Percentiles rank a stretch among this genome's conserved stretches.
These are phyloP conservation scores for Fusarium buharicum DNA, from an alignment of 2,329 filamentous ascomycete species.

Conservation along the genomic window DNA sequence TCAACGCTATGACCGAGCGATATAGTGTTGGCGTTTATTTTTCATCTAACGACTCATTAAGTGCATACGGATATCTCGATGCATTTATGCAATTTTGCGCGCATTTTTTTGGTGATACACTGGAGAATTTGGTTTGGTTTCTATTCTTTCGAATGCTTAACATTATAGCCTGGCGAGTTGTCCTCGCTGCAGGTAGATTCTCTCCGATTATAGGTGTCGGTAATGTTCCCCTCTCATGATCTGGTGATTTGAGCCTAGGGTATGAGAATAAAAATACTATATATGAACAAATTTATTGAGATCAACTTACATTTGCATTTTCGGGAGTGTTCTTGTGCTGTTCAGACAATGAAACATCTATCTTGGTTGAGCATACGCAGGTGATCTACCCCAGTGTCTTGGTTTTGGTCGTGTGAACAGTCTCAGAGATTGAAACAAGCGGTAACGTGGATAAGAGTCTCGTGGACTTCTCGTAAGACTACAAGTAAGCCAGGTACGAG, in stretches of 20 bases:
- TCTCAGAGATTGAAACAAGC: not conserved
- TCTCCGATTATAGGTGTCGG: constrained; percentile 24
- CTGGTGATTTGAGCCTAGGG: not conserved
- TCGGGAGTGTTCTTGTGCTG: no score
- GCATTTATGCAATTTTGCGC: constrained; percentile 16
- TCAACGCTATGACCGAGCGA: constrained; percentile 24
- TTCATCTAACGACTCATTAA: constrained; percentile 20
- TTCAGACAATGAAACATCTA: not conserved
- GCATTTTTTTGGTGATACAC: constrained; percentile 33
- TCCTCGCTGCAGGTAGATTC: constrained; percentile 20
- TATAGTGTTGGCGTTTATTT: constrained; percentile 29
- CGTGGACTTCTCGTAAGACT: not conserved
- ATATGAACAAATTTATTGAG: not conserved
- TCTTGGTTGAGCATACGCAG: not conserved
- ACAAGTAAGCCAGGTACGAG: not conserved
- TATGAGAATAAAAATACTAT: constrained; percentile 17
- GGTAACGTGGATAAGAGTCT: not conserved
- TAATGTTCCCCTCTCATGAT: constrained; percentile 31
- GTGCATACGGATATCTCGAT: constrained; percentile 16
- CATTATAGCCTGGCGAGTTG: constrained; percentile 23
- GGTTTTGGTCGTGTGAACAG: constrained; percentile 1
- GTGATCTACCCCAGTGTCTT: constrained; percentile 7
- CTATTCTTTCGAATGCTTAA: constrained; percentile 3
- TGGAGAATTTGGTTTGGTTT: constrained; percentile 15
- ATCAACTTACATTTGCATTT: no score